Conservation (phyloP, 192 early-diverging fungal species). For the Linnemannia zychae region DNA sequence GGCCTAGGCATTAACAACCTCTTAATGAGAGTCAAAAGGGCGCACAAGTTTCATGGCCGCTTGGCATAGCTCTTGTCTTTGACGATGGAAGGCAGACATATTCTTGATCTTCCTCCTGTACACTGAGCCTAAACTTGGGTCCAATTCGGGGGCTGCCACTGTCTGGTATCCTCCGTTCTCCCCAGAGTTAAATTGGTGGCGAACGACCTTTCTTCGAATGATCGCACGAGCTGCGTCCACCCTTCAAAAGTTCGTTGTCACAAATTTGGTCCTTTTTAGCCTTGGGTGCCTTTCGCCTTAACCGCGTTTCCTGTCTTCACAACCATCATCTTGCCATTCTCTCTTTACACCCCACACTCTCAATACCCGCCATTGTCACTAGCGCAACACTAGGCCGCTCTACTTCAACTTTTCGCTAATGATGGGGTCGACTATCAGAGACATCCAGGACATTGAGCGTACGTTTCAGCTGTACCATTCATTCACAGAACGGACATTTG, state of each 20-base stretch:
- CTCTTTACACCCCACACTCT: neutral
- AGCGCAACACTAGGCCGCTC: neutral
- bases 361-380: neutral
- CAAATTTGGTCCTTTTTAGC: neutral
- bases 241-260: neutral
- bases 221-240: neutral
- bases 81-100: too few species aligned
- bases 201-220: too few species aligned
- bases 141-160: too few species aligned
- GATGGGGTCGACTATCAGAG: conserved; percentile 42
- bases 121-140: too few species aligned
- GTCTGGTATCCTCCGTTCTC: too few species aligned
- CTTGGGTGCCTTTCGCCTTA: neutral
- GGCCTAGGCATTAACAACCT: too few species aligned
- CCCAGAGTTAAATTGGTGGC: too few species aligned
- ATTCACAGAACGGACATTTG: neutral
- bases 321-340: neutral
- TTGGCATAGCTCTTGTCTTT: too few species aligned
- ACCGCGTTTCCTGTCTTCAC: neutral
- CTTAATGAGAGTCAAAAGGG: too few species aligned
- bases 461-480: neutral
- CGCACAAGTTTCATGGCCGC: too few species aligned
- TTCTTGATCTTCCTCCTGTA: too few species aligned
- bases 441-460: conserved; percentile 56
- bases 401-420: neutral